Base-by-base conservation (phyloP, 1,139 yeast species). In the Pichia sp. region DNA sequence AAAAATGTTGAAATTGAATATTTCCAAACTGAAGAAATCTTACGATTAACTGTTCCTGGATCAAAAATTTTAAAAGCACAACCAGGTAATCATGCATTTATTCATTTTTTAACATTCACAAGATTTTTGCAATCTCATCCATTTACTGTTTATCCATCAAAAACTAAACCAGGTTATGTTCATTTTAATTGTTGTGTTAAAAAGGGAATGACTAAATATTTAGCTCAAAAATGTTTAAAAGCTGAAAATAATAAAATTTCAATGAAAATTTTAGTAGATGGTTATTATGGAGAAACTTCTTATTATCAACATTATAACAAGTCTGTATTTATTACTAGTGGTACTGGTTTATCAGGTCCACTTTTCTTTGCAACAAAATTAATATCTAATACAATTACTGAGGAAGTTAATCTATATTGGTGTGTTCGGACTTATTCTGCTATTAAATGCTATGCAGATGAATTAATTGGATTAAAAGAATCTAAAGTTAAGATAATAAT, bases 331-430 rank as follows among this genome's bases (percentile, higher is more conserved):
- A 59, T 85, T 47, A 81, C 84, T 3, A 86, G 90, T 54, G 92
- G 92, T 44, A 82, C 83, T 52, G 95, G 95, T 56, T 73, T 86
- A 54, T 85, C 95, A 2, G 72, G 71, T 42, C 70, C 70, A 11
- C 61, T 63, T 43, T 59, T 65, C 10, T 68, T 70, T 51, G 71
- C 66, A 53, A 31, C 58, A 53, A 54, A 58, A 46, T 48, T 61
- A 45, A 53, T 58, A 36, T 38, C 55, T 9, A 45, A 46, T 11
- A 53, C 56, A 59, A 18, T 46, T 9, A 68, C 54, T 54, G 70
- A 42, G 49, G 68, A 43, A 59, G 61, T 72, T 42, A 72, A 74
- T 60, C 61, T 79, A 31, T 68, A 73, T 59, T 75, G 82, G 79
- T 66, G 69, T 28, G 68, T 78, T 31, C 72, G 78, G 58, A 70